A percentile compares a stretch with the other conserved stretches of the same genome.
phyloP scores from a whole-genome alignment of 345 rosid genomes.

The Citrus medica region DNA sequence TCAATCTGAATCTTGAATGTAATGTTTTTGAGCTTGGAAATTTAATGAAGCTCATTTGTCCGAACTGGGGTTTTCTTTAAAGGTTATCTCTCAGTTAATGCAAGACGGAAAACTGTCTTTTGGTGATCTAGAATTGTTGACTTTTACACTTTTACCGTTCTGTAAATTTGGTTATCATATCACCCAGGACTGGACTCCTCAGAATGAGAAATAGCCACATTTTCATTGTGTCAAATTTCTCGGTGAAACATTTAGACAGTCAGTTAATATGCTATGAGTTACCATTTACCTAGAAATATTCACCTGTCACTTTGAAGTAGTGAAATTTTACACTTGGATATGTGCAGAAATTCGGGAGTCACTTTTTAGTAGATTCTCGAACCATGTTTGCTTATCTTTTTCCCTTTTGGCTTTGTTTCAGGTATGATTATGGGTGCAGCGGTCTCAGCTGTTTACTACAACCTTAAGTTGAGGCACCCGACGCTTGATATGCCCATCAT shows the following conservation, averaged over 20 bases:
- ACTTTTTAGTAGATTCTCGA: neutral
- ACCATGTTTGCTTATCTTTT: neutral
- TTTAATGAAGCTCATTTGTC: neutral
- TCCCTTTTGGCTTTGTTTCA: slow-evolving; percentile 18
- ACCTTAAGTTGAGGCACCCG: slow-evolving; percentile 71
- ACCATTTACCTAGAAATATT: neutral
- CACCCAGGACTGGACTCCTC: neutral
- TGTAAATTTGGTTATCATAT: neutral
- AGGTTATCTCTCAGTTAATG: neutral
- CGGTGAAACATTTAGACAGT: neutral
- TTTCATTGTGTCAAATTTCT: neutral
- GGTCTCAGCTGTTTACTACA: slow-evolving; percentile 75
- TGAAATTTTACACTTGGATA: neutral
- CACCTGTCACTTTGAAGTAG: neutral
- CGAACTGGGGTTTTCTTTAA: neutral
- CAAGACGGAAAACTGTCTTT: neutral
- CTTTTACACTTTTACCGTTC: neutral
- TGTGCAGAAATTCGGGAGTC: neutral
- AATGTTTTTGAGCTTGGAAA: neutral
- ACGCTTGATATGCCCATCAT: slow-evolving; percentile 73
- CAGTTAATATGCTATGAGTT: neutral
- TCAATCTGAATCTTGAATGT: neutral
- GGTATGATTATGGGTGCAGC: slow-evolving; percentile 94
- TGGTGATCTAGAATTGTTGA: neutral
- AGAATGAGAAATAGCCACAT: neutral